Conservation (phyloP, 2,329 filamentous ascomycete genomes). For the Fusarium kyushuense region DNA sequence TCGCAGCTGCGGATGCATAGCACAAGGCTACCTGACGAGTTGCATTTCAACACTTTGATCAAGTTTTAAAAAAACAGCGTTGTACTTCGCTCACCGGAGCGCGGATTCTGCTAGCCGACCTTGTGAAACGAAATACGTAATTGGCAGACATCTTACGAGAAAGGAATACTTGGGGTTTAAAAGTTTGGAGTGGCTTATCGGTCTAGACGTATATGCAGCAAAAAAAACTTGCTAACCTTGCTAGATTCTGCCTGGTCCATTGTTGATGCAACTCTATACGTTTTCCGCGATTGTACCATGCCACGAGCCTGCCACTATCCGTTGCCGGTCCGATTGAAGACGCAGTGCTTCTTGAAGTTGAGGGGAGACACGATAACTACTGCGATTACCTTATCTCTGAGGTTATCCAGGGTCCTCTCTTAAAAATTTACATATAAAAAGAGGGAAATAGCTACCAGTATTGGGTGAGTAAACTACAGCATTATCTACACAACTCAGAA, state of each 20-base stretch:
- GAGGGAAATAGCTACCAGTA: fast-evolving
- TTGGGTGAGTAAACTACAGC: fast-evolving
- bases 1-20: background rate
- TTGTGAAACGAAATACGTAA: background rate
- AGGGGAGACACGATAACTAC: background rate
- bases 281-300: background rate
- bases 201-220: no score
- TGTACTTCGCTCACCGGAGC: fast-evolving
- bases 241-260: no score
- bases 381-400: no score
- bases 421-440: background rate
- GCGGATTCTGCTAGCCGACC: background rate
- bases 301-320: background rate
- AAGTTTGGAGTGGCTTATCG: no score
- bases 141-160: no score
- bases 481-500: fast-evolving
- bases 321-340: background rate
- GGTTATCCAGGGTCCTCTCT: no score
- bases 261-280: no score
- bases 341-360: background rate
- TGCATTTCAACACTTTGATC: background rate
- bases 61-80: background rate
- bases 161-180: no score
- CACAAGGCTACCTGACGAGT: fast-evolving
- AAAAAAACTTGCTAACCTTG: no score